Percentiles rank a stretch among this genome's conserved stretches.
These are phyloP conservation scores for Globisporangium spiculum DNA, from an alignment of 352 stramenopile species.

Conservation along the genomic window DNA sequence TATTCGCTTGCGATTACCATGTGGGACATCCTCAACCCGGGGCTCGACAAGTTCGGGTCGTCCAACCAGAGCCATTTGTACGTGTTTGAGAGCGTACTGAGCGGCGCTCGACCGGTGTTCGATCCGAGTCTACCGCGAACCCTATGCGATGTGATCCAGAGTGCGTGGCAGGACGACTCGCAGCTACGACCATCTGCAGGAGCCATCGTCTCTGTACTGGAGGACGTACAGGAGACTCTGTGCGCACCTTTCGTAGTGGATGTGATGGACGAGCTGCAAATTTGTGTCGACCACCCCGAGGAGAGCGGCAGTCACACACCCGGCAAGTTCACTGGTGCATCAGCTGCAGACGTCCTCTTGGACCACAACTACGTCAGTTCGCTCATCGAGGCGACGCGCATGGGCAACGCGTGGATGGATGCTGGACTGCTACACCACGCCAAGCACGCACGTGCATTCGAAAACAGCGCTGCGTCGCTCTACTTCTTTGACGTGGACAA, in stretches of 20 bases:
- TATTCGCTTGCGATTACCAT: constrained; percentile 70
- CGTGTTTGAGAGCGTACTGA: constrained; percentile 51
- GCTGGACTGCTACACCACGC: constrained; percentile 39
- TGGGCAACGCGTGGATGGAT: constrained; percentile 52
- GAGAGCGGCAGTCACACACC: constrained; percentile 4
- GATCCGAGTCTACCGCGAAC: constrained; percentile 25
- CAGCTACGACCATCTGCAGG: constrained; percentile 35
- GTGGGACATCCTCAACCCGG: constrained; percentile 62
- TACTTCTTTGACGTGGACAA: constrained; percentile 29
- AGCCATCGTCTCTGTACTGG: constrained; percentile 35
- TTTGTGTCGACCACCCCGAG: not conserved
- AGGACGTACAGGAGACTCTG: constrained; percentile 44
- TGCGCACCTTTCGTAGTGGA: constrained; percentile 28
- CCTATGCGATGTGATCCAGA: constrained; percentile 41
- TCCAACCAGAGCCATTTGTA: constrained; percentile 31
- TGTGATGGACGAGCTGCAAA: constrained; percentile 27
- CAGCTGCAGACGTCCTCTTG: not conserved
- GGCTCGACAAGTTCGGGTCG: constrained; percentile 28
- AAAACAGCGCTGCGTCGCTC: constrained; percentile 5
- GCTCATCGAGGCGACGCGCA: constrained; percentile 21
- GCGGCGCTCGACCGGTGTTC: constrained; percentile 29
- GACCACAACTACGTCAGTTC: constrained; percentile 13
- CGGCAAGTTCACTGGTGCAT: not conserved
- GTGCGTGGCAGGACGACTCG: constrained; percentile 37
- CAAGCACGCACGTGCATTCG: constrained; percentile 25